These are phyloP conservation scores for Fusarium nematophilum DNA, from an alignment of 2,329 filamentous ascomycete genomes.

Conservation along the genomic window DNA sequence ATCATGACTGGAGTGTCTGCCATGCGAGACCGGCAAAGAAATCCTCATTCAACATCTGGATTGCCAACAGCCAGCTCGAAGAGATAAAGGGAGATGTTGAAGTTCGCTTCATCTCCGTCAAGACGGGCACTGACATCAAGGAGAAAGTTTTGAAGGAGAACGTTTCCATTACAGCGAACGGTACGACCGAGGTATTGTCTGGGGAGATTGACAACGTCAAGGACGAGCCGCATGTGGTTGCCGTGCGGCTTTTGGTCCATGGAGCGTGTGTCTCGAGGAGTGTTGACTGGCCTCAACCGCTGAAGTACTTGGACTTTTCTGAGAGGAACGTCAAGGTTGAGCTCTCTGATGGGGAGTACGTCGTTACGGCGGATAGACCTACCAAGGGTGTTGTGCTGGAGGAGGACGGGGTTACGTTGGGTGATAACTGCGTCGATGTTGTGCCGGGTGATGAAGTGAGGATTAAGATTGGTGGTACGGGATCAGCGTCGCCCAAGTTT, in stretches of 20 bases:
- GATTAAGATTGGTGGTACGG: no score
- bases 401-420: conserved; percentile 59
- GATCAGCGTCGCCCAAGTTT: no score
- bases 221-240: conserved; percentile 60
- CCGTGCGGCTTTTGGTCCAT: conserved; percentile 54
- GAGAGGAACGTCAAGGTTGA: conserved; percentile 53
- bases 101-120: conserved; percentile 56
- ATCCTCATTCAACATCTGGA: conserved; percentile 56
- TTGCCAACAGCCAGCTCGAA: conserved; percentile 48
- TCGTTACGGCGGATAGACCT: conserved; percentile 55
- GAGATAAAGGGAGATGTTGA: conserved; percentile 42
- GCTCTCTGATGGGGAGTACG: conserved; percentile 40
- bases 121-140: conserved; percentile 51
- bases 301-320: conserved; percentile 68
- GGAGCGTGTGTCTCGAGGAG: conserved; percentile 57
- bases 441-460: conserved; percentile 56
- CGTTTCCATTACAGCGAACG: conserved; percentile 47
- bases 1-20: conserved; percentile 44
- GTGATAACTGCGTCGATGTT: conserved; percentile 69
- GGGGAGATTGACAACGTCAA: conserved; percentile 49
- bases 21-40: conserved; percentile 51
- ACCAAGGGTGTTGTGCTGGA: conserved; percentile 68
- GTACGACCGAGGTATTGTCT: conserved; percentile 51
- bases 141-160: conserved; percentile 40
- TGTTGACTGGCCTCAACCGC: conserved; percentile 69